Base-by-base conservation (phyloP, 1,284 basidiomycete species). In the Sporisorium scitamineum region DNA sequence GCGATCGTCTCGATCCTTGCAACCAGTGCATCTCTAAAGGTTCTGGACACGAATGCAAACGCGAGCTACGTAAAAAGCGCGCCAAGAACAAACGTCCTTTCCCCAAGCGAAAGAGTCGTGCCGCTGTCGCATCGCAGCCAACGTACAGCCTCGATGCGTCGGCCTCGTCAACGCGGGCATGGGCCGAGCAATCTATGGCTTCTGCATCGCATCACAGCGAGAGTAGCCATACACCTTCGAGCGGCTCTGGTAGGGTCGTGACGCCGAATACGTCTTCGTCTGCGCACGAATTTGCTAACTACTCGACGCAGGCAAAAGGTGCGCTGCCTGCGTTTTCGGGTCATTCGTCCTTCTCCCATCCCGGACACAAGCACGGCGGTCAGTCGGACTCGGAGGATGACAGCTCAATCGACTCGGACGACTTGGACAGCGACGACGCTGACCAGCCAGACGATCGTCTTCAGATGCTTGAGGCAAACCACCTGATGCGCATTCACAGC, bases 1-100 rank as follows among this genome's bases (percentile, higher is more conserved):
- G 71, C 41, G 71, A 74, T 37, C 61, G 71, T 42, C 66, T 63
- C 26, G 58, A 65, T 18, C 62, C 71, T 66, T 74, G 71, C 62
- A 53, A 54, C 13, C 71, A 70, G 42, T 74, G 71, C 50, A 51
- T 45, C 29, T 44, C 71, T 18, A 69, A 66, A 37, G 71, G 66
- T 11, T 34, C 59, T n/a, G 53, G 31, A 2, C 51, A 62, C 29
- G 61, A 66, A n/a, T 74, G 71, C 56, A 69, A 53, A 32, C 61
- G 53, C 24, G 71, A 69, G 41, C 42, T 74, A 37, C 71, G 66
- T n/a, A 74, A 74, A 57, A 74, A 74, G 55, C 54, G 71, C 32
- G 67, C 62, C 13, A 69, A 74, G 54, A 74, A 74, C 59, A 74
- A 74, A 32, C 71, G 58, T 2, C 58, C 66, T 24, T 74, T 74